Conservation (phyloP, 176 grass and related monocot genomes). For the Areca catechu region DNA sequence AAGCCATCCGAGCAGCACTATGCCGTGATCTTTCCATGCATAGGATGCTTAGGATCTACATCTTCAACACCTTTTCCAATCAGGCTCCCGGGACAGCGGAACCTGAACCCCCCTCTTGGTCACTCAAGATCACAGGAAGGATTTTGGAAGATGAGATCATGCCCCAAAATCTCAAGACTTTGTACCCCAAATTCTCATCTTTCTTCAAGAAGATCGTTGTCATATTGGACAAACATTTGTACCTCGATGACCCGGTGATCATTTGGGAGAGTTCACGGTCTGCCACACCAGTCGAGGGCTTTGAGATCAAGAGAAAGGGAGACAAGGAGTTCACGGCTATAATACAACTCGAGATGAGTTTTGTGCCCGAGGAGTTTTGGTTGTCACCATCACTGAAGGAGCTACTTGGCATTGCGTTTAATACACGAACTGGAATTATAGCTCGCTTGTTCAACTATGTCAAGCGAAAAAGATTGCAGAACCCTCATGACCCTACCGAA, state of each 20-base stretch:
- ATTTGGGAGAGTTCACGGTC: slow-evolving; percentile 72
- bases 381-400: slow-evolving; percentile 72
- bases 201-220: slow-evolving; percentile 85
- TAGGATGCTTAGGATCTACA: slow-evolving; percentile 82
- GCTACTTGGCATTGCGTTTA: slow-evolving; percentile 77
- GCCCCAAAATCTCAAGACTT: slow-evolving; percentile 69
- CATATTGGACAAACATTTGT: slow-evolving; percentile 42
- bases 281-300: slow-evolving; percentile 58
- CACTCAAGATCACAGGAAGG: slow-evolving; percentile 83
- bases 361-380: slow-evolving; percentile 74
- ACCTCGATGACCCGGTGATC: slow-evolving; percentile 62
- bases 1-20: slow-evolving; percentile 80
- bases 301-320: slow-evolving; percentile 94
- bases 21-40: slow-evolving; percentile 63
- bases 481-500: slow-evolving; percentile 64
- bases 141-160: slow-evolving; percentile 76
- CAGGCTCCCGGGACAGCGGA: slow-evolving; percentile 46
- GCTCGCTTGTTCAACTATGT: slow-evolving; percentile 85
- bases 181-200: slow-evolving; percentile 77
- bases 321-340: slow-evolving; percentile 73
- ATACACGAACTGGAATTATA: slow-evolving; percentile 72
- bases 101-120: slow-evolving; percentile 78
- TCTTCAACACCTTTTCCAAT: slow-evolving; percentile 90
- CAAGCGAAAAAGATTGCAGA: slow-evolving; percentile 86
- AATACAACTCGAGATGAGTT: slow-evolving; percentile 82